Conservation (phyloP, 2,329 filamentous ascomycete genomes). For the Fusarium buharicum region DNA sequence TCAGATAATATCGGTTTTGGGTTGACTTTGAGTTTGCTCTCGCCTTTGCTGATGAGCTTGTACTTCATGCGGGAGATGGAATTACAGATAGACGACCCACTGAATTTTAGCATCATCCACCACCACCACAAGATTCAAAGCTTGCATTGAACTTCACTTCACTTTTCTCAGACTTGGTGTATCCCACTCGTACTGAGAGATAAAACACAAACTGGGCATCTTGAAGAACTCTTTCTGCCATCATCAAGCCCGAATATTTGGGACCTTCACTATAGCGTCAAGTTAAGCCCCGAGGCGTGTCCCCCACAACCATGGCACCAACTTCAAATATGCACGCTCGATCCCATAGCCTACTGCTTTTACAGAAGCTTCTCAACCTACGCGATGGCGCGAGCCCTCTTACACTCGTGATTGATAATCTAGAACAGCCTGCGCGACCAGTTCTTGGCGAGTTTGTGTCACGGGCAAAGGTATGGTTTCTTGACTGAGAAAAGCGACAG, state of each 20-base stretch:
- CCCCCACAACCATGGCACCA: constrained; percentile 60
- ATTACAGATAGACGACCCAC: constrained; percentile 24
- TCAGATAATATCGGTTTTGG: neutral
- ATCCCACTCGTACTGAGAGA: neutral
- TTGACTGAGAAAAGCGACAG: neutral
- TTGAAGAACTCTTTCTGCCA: too few relatives aligned
- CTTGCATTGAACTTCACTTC: constrained; percentile 9
- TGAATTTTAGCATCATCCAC: constrained; percentile 35
- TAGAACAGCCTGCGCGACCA: constrained; percentile 81
- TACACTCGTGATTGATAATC: constrained; percentile 83
- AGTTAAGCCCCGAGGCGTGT: neutral
- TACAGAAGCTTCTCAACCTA: constrained; percentile 83
- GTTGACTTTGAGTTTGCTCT: neutral
- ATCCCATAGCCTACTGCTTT: constrained; percentile 84
- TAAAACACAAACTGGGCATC: neutral
- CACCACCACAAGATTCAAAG: constrained; percentile 14
- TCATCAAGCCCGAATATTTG: too few relatives aligned
- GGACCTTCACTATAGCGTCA: neutral
- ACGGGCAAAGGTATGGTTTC: constrained; percentile 71
- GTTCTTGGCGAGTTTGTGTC: constrained; percentile 78
- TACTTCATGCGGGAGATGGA: constrained; percentile 4
- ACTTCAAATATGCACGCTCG: constrained; percentile 73
- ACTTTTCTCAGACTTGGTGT: neutral
- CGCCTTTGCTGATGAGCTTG: neutral
- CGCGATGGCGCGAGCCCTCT: constrained; percentile 85